These are phyloP conservation scores for Seminavis robusta DNA, from an alignment of 108 stramenopile genomes.

Conservation along the genomic window DNA sequence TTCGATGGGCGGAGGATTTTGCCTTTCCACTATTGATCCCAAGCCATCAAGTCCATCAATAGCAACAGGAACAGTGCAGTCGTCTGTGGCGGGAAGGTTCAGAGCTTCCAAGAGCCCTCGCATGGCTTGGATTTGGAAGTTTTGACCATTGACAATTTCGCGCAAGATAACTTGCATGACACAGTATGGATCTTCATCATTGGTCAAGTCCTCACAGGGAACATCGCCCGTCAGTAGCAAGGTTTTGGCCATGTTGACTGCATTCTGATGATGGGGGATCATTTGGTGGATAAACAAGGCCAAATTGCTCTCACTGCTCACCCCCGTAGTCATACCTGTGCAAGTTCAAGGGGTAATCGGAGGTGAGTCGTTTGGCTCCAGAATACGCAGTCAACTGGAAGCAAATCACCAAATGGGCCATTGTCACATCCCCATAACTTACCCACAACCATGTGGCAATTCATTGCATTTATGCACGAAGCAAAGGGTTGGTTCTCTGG, in stretches of 20 bases:
- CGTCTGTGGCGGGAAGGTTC: conserved; percentile 29
- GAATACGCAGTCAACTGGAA: no score
- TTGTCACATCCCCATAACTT: no score
- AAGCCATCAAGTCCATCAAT: no score
- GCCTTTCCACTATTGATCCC: no score
- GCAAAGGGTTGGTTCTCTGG: conserved; percentile 19
- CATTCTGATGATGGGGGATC: conserved; percentile 89
- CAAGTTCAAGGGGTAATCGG: no score
- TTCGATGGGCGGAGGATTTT: no score
- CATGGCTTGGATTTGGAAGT: conserved; percentile 82
- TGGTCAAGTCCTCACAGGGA: conserved; percentile 43
- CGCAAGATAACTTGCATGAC: conserved; percentile 48
- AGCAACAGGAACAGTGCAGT: conserved; percentile 47
- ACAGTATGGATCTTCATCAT: conserved; percentile 38
- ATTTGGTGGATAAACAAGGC: conserved; percentile 83
- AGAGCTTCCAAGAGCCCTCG: conserved; percentile 42
- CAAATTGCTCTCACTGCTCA: conserved; percentile 3
- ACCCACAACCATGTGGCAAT: conserved; percentile 63
- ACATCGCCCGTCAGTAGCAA: conserved; percentile 36
- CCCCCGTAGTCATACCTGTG: conserved; percentile 25
- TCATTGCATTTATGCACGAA: conserved; percentile 60
- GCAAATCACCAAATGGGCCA: no score
- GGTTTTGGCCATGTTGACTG: conserved; percentile 90
- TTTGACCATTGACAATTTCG: conserved; percentile 71
- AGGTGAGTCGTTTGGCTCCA: no score